Percentiles rank a stretch among this genome's conserved stretches.
These are phyloP conservation scores for Talaromyces sp. DNA, from an alignment of 2,329 filamentous ascomycete genomes.

Conservation along the genomic window DNA sequence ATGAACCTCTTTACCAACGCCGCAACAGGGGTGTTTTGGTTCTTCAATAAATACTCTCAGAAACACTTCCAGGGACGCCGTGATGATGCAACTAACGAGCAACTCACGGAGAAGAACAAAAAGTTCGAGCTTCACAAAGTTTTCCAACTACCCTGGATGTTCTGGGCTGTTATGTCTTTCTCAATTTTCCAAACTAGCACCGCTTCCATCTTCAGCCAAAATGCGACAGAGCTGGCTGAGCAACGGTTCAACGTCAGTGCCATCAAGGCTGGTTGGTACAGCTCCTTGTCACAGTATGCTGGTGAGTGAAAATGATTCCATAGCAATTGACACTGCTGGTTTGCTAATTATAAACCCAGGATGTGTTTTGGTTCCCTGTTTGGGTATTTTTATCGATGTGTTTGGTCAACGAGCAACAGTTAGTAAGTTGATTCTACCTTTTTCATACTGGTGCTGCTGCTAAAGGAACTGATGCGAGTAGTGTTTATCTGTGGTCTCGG, in stretches of 20 bases:
- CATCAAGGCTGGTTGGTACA: conserved; percentile 64
- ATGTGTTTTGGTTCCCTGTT: conserved; percentile 61
- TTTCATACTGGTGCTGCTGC: no score
- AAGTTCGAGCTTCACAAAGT: conserved; percentile 60
- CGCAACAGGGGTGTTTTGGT: conserved; percentile 57
- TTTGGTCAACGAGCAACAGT: conserved; percentile 56
- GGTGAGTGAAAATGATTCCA: conserved; percentile 24
- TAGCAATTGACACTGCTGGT: neutral
- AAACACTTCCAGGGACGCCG: conserved; percentile 50
- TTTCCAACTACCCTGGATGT: conserved; percentile 62
- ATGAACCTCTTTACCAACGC: conserved; percentile 67
- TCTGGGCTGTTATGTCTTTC: conserved; percentile 60
- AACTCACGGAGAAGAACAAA: conserved; percentile 62
- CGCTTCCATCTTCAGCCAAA: conserved; percentile 57
- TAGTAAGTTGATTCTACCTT: conserved; percentile 38
- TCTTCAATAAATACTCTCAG: conserved; percentile 57
- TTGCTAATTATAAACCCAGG: conserved; percentile 12
- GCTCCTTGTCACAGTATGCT: conserved; percentile 58
- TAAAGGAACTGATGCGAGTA: conserved; percentile 10
- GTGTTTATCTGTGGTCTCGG: conserved; percentile 51
- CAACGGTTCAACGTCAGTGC: conserved; percentile 60
- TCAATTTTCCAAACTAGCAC: conserved; percentile 63
- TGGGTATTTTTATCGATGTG: conserved; percentile 61
- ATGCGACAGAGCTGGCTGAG: conserved; percentile 64
- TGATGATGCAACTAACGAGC: conserved; percentile 62